Percentiles rank a stretch among this genome's conserved stretches.
Conservation (phyloP, 2,329 filamentous ascomycete species). For the Arthrobotrys entomopaga region DNA sequence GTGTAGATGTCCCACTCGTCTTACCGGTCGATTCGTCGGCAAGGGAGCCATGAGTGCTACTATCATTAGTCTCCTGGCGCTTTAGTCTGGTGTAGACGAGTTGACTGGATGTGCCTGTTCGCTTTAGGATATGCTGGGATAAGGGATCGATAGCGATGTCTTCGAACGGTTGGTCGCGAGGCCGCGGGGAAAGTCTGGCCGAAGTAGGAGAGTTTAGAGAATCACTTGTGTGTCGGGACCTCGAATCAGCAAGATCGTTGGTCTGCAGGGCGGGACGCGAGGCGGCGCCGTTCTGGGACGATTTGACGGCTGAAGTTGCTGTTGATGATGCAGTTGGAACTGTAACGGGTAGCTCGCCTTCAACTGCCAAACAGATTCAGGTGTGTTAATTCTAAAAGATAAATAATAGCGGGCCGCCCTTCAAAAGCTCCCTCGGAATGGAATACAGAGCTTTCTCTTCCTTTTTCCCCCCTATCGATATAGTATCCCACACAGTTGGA, state of each 20-base stretch:
- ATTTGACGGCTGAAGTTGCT: too few species aligned
- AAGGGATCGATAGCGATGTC: slow-evolving; percentile 47
- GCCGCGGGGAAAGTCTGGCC: slow-evolving; percentile 32
- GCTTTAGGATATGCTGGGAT: slow-evolving; percentile 42
- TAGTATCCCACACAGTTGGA: not conserved
- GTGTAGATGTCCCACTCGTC: slow-evolving; percentile 37
- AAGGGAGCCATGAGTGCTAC: slow-evolving; percentile 43
- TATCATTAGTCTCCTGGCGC: slow-evolving; percentile 49
- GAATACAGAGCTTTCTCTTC: not conserved
- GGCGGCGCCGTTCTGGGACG: slow-evolving; percentile 4
- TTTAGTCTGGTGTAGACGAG: slow-evolving; percentile 29
- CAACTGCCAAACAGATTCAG: slow-evolving; percentile 18
- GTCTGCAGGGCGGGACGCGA: slow-evolving; percentile 43
- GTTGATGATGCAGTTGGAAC: too few species aligned
- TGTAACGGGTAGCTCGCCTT: slow-evolving; percentile 21
- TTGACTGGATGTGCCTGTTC: slow-evolving; percentile 37
- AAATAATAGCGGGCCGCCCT: not conserved
- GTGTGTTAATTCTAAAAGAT: slow-evolving; percentile 6
- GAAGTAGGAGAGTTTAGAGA: slow-evolving; percentile 37
- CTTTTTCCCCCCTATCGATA: slow-evolving; percentile 7
- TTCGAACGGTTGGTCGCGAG: slow-evolving; percentile 28
- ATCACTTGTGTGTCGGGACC: slow-evolving; percentile 44
- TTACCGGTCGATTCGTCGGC: slow-evolving; percentile 45
- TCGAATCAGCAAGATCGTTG: slow-evolving; percentile 25
- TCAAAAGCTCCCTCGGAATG: not conserved